Conservation (phyloP, 177 flowering plant species). For the Vitis hybrid region DNA sequence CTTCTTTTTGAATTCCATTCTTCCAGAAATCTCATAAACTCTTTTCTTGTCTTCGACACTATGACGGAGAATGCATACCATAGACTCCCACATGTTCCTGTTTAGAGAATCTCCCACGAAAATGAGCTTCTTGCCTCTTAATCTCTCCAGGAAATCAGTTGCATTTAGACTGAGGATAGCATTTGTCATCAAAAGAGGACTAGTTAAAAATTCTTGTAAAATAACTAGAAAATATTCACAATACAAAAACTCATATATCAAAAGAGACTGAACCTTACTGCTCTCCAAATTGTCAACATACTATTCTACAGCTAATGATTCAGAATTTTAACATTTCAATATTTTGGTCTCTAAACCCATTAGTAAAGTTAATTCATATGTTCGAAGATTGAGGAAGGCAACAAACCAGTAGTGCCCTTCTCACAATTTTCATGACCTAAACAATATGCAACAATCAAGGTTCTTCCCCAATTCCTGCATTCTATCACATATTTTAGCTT, state of each 20-base stretch:
- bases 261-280: neutral
- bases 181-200: no score
- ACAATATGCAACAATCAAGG: neutral
- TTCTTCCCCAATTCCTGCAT: neutral
- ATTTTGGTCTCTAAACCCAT: neutral
- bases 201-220: neutral
- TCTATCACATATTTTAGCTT: neutral
- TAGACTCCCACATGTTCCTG: constrained; percentile 97
- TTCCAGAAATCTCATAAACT: constrained; percentile 79
- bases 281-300: neutral
- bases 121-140: constrained; percentile 77
- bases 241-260: neutral
- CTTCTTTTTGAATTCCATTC: constrained; percentile 64
- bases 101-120: constrained; percentile 92
- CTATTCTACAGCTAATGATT: neutral
- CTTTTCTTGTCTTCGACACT: constrained; percentile 51
- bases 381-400: neutral
- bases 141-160: constrained; percentile 71
- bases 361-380: neutral
- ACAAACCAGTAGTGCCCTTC: neutral
- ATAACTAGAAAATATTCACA: neutral
- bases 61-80: constrained; percentile 79
- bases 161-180: constrained; percentile 56
- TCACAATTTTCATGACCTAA: neutral
- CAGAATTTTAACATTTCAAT: neutral